Conservation (phyloP, 2,329 filamentous ascomycete genomes). For the Colletotrichum eremochloae region DNA sequence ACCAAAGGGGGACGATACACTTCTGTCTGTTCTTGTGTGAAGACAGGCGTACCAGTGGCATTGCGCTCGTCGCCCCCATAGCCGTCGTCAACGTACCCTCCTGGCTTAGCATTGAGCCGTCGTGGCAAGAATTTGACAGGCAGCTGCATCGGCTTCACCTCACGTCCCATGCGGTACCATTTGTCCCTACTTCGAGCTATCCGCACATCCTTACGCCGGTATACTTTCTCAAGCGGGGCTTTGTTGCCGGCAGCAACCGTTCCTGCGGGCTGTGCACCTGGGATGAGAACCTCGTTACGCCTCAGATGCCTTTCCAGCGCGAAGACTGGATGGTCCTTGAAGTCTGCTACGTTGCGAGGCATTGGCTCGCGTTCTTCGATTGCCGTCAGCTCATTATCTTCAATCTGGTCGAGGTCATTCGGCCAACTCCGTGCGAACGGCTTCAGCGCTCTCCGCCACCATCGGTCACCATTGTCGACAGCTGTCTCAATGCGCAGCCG, state of each 20-base stretch:
- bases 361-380: slow-evolving; percentile 83
- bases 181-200: slow-evolving; percentile 83
- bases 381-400: slow-evolving; percentile 80
- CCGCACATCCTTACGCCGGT: slow-evolving; percentile 84
- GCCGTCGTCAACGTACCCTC: slow-evolving; percentile 53
- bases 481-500: slow-evolving; percentile 80
- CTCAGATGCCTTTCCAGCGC: slow-evolving; percentile 88
- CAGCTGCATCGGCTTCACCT: slow-evolving; percentile 83
- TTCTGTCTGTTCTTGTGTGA: slow-evolving; percentile 75
- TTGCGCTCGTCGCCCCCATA: slow-evolving; percentile 60
- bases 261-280: slow-evolving; percentile 77
- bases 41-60: slow-evolving; percentile 68
- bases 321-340: slow-evolving; percentile 87
- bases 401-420: slow-evolving; percentile 83
- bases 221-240: slow-evolving; percentile 80
- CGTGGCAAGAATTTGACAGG: slow-evolving; percentile 81
- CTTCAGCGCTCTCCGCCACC: slow-evolving; percentile 68
- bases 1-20: slow-evolving; percentile 83
- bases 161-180: slow-evolving; percentile 90
- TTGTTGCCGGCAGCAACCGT: slow-evolving; percentile 79
- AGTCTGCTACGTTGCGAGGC: slow-evolving; percentile 87
- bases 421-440: slow-evolving; percentile 58
- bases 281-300: slow-evolving; percentile 84
- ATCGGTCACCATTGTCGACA: slow-evolving; percentile 61
- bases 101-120: slow-evolving; percentile 51